Conservation (phyloP, 2,329 filamentous ascomycete genomes). For the Aspergillus terreus region DNA sequence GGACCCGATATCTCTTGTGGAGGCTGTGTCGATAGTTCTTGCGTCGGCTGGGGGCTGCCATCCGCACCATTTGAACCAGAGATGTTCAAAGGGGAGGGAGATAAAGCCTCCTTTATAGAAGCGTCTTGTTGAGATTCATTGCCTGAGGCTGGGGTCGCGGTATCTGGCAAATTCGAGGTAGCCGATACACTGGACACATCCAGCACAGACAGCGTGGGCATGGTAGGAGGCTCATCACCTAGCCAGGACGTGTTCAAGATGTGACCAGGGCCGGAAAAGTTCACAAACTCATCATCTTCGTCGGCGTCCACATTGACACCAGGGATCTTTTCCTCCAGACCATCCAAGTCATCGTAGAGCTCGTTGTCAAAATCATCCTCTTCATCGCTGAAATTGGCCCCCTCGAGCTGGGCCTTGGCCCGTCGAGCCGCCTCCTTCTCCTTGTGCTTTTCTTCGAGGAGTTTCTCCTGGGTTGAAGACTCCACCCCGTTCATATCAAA, state of each 20-base stretch:
- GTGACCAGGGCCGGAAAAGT: slow-evolving; percentile 23
- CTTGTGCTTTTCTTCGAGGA: slow-evolving; percentile 62
- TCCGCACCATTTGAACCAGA: neutral
- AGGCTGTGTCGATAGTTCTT: neutral
- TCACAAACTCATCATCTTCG: slow-evolving; percentile 34
- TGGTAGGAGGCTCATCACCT: slow-evolving; percentile 32
- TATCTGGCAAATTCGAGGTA: neutral
- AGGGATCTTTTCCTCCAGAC: slow-evolving; percentile 46
- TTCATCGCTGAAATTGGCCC: slow-evolving; percentile 36
- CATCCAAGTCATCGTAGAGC: slow-evolving; percentile 41
- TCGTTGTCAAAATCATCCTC: slow-evolving; percentile 46
- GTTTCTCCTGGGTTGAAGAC: slow-evolving; percentile 57
- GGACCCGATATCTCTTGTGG: neutral
- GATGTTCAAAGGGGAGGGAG: neutral
- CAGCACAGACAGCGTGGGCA: slow-evolving; percentile 23
- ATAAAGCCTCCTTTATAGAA: neutral
- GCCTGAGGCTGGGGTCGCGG: neutral
- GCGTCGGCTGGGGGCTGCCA: neutral
- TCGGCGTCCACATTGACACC: slow-evolving; percentile 47
- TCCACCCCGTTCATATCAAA: slow-evolving; percentile 60
- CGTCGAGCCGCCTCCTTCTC: slow-evolving; percentile 47
- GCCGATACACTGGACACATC: slow-evolving; percentile 14
- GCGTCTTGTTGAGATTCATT: neutral
- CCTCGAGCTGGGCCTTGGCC: slow-evolving; percentile 26
- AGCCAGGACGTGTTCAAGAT: slow-evolving; percentile 30